Evolutionary conservation across 768 basidiomycete species (phyloP).

Genomic region (Floccularia luteovirens): DNA sequence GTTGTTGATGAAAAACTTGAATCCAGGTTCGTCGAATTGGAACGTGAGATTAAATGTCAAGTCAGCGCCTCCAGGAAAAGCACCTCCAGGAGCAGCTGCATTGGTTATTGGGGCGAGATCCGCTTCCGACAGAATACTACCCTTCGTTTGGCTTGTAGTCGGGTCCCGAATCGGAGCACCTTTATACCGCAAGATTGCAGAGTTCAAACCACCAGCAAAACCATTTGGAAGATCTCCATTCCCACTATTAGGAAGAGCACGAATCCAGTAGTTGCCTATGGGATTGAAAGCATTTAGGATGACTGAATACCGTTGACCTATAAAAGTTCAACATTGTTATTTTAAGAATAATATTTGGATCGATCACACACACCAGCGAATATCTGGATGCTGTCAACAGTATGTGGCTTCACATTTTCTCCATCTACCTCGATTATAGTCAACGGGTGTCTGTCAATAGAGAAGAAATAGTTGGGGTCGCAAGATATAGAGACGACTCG

Average conservation of each 20-base stretch:
- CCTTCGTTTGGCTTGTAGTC: conserved; percentile 19
- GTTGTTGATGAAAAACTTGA: conserved; percentile 24
- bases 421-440: conserved; percentile 35
- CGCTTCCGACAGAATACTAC: neutral
- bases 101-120: neutral
- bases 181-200: conserved; percentile 43
- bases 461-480: conserved; percentile 33
- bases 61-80: conserved; percentile 28
- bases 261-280: conserved; percentile 34
- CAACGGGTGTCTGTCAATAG: conserved; percentile 38
- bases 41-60: conserved; percentile 20
- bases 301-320: conserved; percentile 38
- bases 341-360: conserved; percentile 4
- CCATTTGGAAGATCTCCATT: conserved; percentile 4
- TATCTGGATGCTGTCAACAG: conserved; percentile 29
- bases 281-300: conserved; percentile 20
- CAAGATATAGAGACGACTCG: conserved; percentile 39
- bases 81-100: conserved; percentile 20
- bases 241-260: conserved; percentile 22
- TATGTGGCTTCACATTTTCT: conserved; percentile 24
- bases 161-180: conserved; percentile 33
- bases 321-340: conserved; percentile 10
- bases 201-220: conserved; percentile 33
- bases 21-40: conserved; percentile 11
- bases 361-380: conserved; percentile 12